phyloP scores from a whole-genome alignment of 768 basidiomycete species.

The Suillus brevipes region DNA sequence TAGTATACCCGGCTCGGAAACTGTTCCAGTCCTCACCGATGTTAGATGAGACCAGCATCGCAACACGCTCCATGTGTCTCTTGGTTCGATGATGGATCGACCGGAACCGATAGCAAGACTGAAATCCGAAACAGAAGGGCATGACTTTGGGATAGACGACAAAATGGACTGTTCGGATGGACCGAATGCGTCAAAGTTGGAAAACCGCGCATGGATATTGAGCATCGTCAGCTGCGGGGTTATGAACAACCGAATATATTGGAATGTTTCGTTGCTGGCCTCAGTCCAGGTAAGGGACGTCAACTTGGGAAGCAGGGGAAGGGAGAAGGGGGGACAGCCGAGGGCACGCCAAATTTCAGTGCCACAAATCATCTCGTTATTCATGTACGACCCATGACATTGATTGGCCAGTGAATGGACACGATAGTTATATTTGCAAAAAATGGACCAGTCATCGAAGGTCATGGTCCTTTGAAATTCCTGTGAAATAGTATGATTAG shows the following conservation, averaged over 20 bases:
- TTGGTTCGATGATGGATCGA: too few relatives aligned
- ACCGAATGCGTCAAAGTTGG: neutral
- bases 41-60: neutral
- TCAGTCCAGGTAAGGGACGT: neutral
- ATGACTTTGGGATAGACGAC: neutral
- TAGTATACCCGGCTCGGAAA: neutral
- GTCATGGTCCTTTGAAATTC: neutral
- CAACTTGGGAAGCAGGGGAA: neutral
- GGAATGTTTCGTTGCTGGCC: too few relatives aligned
- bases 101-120: too few relatives aligned
- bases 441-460: neutral
- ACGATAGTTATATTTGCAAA: neutral
- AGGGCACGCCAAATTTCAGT: neutral
- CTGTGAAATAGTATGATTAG: neutral
- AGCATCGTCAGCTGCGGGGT: neutral
- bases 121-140: neutral
- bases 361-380: neutral
- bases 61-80: neutral
- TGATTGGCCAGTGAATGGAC: constrained; percentile 11
- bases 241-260: neutral
- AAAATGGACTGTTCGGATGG: neutral
- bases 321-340: neutral
- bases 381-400: neutral
- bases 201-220: neutral
- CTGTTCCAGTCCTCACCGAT: neutral